phyloP scores from a whole-genome alignment of 1,284 basidiomycete genomes.

The Sporisorium graminicola region DNA sequence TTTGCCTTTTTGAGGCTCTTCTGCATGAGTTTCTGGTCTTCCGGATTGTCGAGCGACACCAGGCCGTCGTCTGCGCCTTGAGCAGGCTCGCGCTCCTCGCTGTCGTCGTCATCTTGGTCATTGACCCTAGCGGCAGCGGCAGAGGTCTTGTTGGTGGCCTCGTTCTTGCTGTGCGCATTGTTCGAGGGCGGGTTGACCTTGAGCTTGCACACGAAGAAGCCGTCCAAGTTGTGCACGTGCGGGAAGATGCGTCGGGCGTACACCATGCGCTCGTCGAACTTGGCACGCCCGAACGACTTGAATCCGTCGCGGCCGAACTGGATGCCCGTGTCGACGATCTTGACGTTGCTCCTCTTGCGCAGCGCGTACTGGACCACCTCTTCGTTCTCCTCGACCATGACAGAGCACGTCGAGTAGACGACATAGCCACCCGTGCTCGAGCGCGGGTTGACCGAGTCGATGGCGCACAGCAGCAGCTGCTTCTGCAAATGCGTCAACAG shows the following conservation, averaged over 20 bases:
- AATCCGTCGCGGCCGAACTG: constrained; percentile 94
- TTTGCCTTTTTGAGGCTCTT: constrained; percentile 47
- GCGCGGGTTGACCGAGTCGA: constrained; percentile 91
- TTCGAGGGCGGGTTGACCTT: constrained; percentile 75
- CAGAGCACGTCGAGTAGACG: constrained; percentile 98
- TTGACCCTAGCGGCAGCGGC: neutral
- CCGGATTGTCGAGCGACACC: constrained; percentile 40
- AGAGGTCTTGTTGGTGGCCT: neutral
- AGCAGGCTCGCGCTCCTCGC: neutral
- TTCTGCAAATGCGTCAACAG: constrained; percentile 96
- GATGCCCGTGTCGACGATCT: constrained; percentile 91
- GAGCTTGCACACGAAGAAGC: constrained; percentile 98
- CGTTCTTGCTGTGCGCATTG: neutral
- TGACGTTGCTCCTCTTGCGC: constrained; percentile 92
- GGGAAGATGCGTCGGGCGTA: constrained; percentile 65
- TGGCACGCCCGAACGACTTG: constrained; percentile 87
- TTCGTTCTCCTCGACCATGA: constrained; percentile 98
- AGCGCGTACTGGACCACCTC: constrained; percentile 98
- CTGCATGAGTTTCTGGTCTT: constrained; percentile 50
- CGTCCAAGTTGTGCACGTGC: constrained; percentile 81
- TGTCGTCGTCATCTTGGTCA: constrained; percentile 7
- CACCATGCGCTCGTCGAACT: constrained; percentile 82
- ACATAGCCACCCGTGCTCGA: constrained; percentile 93
- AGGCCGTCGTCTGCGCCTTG: constrained; percentile 10
- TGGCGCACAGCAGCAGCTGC: constrained; percentile 96